phyloP scores from a whole-genome alignment of 768 basidiomycete genomes.

The Kwoniella mangroviensis region DNA sequence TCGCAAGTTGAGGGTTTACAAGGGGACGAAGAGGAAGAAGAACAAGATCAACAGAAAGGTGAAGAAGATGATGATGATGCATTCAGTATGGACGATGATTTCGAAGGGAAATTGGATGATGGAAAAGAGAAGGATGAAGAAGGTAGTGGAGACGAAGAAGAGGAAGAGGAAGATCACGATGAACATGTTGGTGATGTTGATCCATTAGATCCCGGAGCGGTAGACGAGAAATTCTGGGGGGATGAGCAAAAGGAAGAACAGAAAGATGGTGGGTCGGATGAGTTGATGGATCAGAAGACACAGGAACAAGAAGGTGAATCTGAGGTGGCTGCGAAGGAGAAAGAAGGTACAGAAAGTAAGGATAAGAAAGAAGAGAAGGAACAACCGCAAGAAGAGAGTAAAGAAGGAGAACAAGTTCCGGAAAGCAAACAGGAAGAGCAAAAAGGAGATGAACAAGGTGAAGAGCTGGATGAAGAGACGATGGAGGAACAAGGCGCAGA shows the following conservation, averaged over 20 bases:
- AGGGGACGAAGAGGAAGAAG: slow-evolving; percentile 63
- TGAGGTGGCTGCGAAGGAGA: slow-evolving; percentile 81
- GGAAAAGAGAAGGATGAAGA: slow-evolving; percentile 64
- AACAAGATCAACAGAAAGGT: slow-evolving; percentile 55
- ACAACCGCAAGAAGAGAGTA: slow-evolving; percentile 43
- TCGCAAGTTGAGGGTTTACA: slow-evolving; percentile 92
- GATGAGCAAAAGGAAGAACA: slow-evolving; percentile 67
- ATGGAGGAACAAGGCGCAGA: slow-evolving; percentile 65
- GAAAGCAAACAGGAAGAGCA: slow-evolving; percentile 52
- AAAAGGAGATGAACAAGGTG: slow-evolving; percentile 34
- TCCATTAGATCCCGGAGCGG: slow-evolving; percentile 75
- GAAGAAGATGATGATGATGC: slow-evolving; percentile 64
- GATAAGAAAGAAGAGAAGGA: slow-evolving; percentile 53
- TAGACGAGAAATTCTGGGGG: slow-evolving; percentile 98
- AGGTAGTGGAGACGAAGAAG: slow-evolving; percentile 60
- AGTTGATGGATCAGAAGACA: slow-evolving; percentile 68
- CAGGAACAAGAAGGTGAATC: slow-evolving; percentile 62
- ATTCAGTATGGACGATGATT: slow-evolving; percentile 88
- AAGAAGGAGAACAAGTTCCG: slow-evolving; percentile 59
- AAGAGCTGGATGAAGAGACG: slow-evolving; percentile 35
- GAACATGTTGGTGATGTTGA: slow-evolving; percentile 84
- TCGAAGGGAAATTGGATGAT: slow-evolving; percentile 84
- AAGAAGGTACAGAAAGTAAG: slow-evolving; percentile 60
- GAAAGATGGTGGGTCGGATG: slow-evolving; percentile 63
- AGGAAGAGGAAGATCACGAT: slow-evolving; percentile 70